Percentiles rank a stretch among this genome's conserved stretches.
Conservation (phyloP, 2,329 filamentous ascomycete genomes). For the Drechmeria coniospora region DNA sequence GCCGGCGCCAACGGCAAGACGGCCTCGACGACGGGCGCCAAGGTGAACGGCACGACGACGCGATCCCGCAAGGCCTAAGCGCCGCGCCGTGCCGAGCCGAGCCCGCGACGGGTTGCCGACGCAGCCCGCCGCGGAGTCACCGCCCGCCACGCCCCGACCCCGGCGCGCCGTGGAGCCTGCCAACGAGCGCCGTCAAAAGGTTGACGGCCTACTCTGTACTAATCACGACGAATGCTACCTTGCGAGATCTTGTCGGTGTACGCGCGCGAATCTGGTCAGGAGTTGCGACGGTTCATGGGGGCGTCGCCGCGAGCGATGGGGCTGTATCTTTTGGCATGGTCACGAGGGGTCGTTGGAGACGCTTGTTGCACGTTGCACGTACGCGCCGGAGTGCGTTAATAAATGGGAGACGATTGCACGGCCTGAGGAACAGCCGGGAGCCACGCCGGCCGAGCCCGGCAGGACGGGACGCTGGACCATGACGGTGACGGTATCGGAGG, state of each 20-base stretch:
- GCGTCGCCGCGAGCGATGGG: slow-evolving; percentile 5
- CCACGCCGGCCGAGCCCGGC: too few relatives aligned
- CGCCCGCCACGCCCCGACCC: too few relatives aligned
- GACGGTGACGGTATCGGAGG: too few relatives aligned
- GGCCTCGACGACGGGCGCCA: slow-evolving; percentile 36
- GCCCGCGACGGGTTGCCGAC: not conserved
- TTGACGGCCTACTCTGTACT: not conserved
- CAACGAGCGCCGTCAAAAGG: too few relatives aligned
- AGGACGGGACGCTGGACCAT: too few relatives aligned
- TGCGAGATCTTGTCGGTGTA: slow-evolving; percentile 4
- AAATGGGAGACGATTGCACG: too few relatives aligned
- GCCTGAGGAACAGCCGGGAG: too few relatives aligned
- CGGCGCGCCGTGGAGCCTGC: too few relatives aligned
- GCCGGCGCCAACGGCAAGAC: slow-evolving; percentile 38
- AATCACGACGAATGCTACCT: slow-evolving; percentile 1
- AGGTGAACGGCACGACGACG: slow-evolving; percentile 44
- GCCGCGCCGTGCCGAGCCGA: too few relatives aligned
- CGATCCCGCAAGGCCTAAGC: slow-evolving; percentile 52
- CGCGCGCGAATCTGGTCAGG: not conserved
- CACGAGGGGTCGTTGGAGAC: slow-evolving; percentile 13
- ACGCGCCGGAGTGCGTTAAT: too few relatives aligned
- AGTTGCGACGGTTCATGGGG: slow-evolving; percentile 7
- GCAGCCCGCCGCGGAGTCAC: too few relatives aligned
- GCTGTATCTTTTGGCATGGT: slow-evolving; percentile 16
- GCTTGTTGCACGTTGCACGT: too few relatives aligned